Base-by-base conservation (phyloP, 371 early-diverging fungal species). In the Mucor saturninus region DNA sequence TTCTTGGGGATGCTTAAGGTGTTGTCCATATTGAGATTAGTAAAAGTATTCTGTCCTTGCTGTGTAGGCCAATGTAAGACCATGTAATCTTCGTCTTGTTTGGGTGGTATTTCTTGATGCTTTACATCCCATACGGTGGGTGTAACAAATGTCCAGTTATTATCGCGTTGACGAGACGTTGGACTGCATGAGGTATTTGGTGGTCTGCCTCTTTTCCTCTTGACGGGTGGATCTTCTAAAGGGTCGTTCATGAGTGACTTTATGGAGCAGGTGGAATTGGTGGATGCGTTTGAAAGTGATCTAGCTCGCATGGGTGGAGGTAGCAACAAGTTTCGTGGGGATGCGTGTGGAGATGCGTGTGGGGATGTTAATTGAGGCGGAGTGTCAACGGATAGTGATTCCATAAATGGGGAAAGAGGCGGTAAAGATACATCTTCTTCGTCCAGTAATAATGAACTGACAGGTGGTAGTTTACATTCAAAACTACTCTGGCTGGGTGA, bases 191-290 rank as follows among this genome's bases (percentile, higher is more conserved):
- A 54, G n/a, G 73, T 65, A 62, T 75, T 77, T 43, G 77, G 74
- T 10, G 81, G 81, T 37, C 81, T 64, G 7, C 81, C 81, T 60
- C 81, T 68, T 63, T 74, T 75, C 42, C 78, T 65, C 51, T 74
- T 74, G 21, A 21, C 21, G 35, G 62, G 56, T 46, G 46, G 46
- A 1, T 46, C 46, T 21, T 21, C 21, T 42, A 42, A 11, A 6
- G 46, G 46, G 21, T 46, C 46, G 21, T 46, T 46, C 5, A 46
- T 4, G 4, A 46, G n/a, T 4, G 46, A 46, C n/a, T 21, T n/a
- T 46, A 46, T 21, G 26, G 48, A 64, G 32, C 52, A 49, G 31
- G 61, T 52, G n/a, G 67, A 63, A 37, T 49, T 61, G 9, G 69
- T 57, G 3, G 74, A 74, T 29, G 74, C 74, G 43, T 71, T 73